phyloP scores from a whole-genome alignment of 2,329 filamentous ascomycete genomes.

The Aureobasidium sp. region DNA sequence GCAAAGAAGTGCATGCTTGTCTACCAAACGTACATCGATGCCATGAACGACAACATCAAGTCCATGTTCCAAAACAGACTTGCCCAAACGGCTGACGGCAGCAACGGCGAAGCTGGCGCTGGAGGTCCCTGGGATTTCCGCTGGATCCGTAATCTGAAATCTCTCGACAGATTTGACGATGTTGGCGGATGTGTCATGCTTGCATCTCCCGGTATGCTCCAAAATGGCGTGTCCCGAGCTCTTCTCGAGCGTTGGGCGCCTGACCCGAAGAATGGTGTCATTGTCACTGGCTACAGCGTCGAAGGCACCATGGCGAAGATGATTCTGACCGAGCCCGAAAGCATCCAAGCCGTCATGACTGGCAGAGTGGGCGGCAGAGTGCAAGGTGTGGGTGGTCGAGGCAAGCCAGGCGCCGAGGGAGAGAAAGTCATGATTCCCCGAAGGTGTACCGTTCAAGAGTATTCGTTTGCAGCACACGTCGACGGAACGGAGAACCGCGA shows the following conservation, averaged over 20 bases:
- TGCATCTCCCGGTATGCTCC: constrained; percentile 94
- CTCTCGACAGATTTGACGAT: constrained; percentile 90
- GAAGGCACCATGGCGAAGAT: constrained; percentile 98
- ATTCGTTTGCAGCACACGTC: constrained; percentile 92
- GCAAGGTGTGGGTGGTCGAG: constrained; percentile 49
- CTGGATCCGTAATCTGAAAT: constrained; percentile 85
- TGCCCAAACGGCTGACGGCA: constrained; percentile 68
- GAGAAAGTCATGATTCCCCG: constrained; percentile 88
- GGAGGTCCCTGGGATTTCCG: constrained; percentile 82
- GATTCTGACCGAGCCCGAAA: constrained; percentile 88
- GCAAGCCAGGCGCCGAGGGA: constrained; percentile 57
- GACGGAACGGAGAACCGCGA: constrained; percentile 92
- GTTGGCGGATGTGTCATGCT: constrained; percentile 95
- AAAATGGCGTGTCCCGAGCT: constrained; percentile 89
- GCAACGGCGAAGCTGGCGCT: constrained; percentile 53
- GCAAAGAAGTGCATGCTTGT: constrained; percentile 97
- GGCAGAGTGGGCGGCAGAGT: constrained; percentile 23
- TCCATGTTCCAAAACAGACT: constrained; percentile 86
- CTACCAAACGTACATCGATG: constrained; percentile 94
- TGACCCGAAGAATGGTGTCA: constrained; percentile 92
- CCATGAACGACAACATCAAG: constrained; percentile 99
- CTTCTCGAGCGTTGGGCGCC: constrained; percentile 93
- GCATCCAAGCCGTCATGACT: constrained; percentile 90
- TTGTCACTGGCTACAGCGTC: constrained; percentile 97
- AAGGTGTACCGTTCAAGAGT: constrained; percentile 86